These are phyloP conservation scores for Chaetomium globosum DNA, from an alignment of 2,329 filamentous ascomycete genomes.

Conservation along the genomic window DNA sequence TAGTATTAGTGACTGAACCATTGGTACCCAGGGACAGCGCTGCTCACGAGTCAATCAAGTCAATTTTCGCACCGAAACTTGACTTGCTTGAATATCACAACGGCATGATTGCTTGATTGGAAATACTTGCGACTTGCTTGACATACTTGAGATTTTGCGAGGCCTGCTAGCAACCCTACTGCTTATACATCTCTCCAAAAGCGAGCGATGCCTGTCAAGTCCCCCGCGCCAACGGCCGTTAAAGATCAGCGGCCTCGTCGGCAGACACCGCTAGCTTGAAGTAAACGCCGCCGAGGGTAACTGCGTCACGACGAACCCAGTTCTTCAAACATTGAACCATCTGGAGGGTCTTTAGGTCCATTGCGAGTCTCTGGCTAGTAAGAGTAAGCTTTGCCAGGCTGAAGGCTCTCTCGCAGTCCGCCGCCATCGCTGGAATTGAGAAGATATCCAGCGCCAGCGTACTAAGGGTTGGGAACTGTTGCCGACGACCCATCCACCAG, in stretches of 20 bases:
- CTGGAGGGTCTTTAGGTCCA: slow-evolving; percentile 10
- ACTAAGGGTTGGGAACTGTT: slow-evolving; percentile 9
- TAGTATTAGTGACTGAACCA: too few species aligned
- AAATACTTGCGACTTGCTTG: too few species aligned
- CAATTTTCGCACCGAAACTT: too few species aligned
- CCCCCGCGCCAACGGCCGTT: too few species aligned
- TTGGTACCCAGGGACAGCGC: too few species aligned
- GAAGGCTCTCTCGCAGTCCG: slow-evolving; percentile 23
- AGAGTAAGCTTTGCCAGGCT: slow-evolving; percentile 22
- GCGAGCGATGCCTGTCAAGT: too few species aligned
- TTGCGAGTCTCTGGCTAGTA: slow-evolving; percentile 12
- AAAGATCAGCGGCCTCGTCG: background rate
- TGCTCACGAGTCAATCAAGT: too few species aligned
- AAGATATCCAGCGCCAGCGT: slow-evolving; percentile 16
- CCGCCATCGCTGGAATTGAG: slow-evolving; percentile 21
- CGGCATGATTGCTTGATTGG: too few species aligned
- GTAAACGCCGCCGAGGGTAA: slow-evolving; percentile 3
- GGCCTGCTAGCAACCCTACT: too few species aligned
- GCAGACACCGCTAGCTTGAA: slow-evolving; percentile 2
- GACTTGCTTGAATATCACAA: too few species aligned
- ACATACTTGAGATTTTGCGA: too few species aligned
- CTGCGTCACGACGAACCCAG: background rate
- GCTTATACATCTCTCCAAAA: too few species aligned
- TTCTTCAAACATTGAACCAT: slow-evolving; percentile 13
- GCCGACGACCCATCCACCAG: slow-evolving; percentile 7